These are phyloP conservation scores for Claviceps monticola DNA, from an alignment of 2,329 filamentous ascomycete species.

Conservation along the genomic window DNA sequence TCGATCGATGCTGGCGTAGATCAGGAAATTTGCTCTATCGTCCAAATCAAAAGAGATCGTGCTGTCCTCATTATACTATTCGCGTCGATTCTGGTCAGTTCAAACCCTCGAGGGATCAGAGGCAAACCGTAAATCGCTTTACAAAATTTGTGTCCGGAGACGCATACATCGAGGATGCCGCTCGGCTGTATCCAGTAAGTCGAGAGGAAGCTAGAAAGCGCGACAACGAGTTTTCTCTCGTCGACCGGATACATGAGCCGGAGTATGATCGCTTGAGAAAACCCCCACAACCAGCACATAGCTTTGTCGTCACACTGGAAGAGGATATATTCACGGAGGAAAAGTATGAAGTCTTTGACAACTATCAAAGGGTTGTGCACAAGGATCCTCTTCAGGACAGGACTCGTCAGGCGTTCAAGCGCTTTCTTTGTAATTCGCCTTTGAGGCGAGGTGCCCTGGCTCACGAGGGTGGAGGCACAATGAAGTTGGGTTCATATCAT, in stretches of 20 bases:
- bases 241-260: conserved; percentile 54
- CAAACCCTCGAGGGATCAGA: conserved; percentile 55
- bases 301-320: conserved; percentile 57
- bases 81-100: conserved; percentile 54
- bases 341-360: conserved; percentile 58
- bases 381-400: conserved; percentile 49
- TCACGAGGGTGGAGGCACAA: conserved; percentile 34
- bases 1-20: conserved; percentile 67
- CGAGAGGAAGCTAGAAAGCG: conserved; percentile 51
- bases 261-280: conserved; percentile 41
- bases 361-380: conserved; percentile 65
- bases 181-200: conserved; percentile 50
- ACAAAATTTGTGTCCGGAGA: conserved; percentile 58
- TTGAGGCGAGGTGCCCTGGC: conserved; percentile 33
- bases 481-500: conserved; percentile 58
- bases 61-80: conserved; percentile 85
- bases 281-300: conserved; percentile 51
- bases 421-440: conserved; percentile 63
- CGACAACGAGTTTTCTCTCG: conserved; percentile 53
- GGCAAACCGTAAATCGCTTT: conserved; percentile 65
- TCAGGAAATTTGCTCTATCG: conserved; percentile 61
- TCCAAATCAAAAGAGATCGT: conserved; percentile 64
- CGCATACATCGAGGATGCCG: conserved; percentile 48
- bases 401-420: conserved; percentile 46
- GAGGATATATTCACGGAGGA: conserved; percentile 58